These are phyloP conservation scores for Jaltomata sinuosa DNA, from an alignment of 257 asterid species.

Conservation along the genomic window DNA sequence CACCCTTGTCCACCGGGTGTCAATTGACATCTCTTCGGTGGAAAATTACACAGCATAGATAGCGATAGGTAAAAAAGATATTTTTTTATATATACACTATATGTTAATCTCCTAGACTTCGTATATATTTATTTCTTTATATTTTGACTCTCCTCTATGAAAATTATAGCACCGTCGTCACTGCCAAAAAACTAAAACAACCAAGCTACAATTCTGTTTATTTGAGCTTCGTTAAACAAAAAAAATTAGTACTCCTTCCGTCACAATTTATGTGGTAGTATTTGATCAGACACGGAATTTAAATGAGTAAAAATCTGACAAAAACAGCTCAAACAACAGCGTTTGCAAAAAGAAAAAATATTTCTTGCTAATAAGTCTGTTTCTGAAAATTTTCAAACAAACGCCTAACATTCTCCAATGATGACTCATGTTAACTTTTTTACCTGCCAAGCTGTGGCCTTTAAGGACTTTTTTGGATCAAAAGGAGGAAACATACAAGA, in stretches of 20 bases:
- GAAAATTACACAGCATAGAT: background rate
- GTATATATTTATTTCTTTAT: no score
- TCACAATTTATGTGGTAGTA: background rate
- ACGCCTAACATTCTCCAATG: background rate
- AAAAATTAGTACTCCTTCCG: background rate
- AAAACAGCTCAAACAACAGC: background rate
- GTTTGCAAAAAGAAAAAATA: background rate
- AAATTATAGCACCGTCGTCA: no score
- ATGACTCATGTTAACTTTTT: background rate
- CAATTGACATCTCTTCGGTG: background rate
- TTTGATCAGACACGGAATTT: background rate
- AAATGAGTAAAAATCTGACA: background rate
- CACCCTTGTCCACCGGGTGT: background rate
- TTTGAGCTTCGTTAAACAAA: background rate
- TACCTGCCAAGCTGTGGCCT: background rate
- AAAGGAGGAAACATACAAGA: background rate
- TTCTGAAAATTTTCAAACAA: background rate
- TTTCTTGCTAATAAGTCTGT: background rate
- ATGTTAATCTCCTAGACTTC: no score
- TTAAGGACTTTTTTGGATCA: background rate
- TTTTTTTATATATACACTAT: no score
- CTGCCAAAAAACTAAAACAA: no score
- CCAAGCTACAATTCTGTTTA: background rate
- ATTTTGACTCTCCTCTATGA: no score
- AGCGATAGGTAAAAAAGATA: background rate